These are phyloP conservation scores for Nemania sp. DNA, from an alignment of 2,329 filamentous ascomycete genomes.

Conservation along the genomic window DNA sequence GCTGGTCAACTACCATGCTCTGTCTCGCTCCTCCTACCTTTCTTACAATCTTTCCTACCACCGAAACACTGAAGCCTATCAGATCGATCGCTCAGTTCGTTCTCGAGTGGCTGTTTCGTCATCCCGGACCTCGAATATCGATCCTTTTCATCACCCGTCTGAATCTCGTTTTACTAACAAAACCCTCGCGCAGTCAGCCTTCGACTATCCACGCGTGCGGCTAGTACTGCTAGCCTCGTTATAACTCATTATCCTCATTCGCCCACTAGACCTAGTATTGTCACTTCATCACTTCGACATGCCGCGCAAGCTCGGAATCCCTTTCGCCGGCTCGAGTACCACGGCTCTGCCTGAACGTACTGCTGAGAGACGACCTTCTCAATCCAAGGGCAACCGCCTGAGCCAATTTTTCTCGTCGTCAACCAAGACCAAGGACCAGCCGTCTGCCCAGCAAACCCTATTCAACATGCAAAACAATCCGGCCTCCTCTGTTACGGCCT, in stretches of 20 bases:
- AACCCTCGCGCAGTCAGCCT: conserved; percentile 8
- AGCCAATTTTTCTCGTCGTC: conserved; percentile 82
- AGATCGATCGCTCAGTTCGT: background rate
- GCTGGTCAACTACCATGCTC: background rate
- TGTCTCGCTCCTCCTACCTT: background rate
- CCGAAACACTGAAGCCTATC: background rate
- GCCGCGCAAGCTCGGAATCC: conserved; percentile 64
- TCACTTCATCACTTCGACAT: conserved; percentile 47
- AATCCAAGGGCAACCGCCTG: conserved; percentile 75
- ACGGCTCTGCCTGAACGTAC: conserved; percentile 55
- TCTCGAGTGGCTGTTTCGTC: background rate
- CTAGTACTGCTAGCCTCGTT: conserved; percentile 18
- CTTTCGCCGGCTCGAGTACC: conserved; percentile 56
- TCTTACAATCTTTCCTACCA: conserved; percentile 1
- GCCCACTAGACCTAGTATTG: conserved; percentile 16
- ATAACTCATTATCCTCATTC: conserved; percentile 15
- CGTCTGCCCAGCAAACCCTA: conserved; percentile 68
- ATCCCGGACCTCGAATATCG: background rate
- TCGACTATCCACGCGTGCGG: conserved; percentile 8
- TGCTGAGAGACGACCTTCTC: conserved; percentile 62
- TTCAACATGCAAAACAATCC: conserved; percentile 65
- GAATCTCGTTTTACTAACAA: conserved; percentile 8
- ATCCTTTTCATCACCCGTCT: too few species aligned
- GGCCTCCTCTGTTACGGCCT: conserved; percentile 68
- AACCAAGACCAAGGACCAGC: conserved; percentile 73